phyloP scores from a whole-genome alignment of 176 grass and related monocot genomes.

The Musa troglodytarum region DNA sequence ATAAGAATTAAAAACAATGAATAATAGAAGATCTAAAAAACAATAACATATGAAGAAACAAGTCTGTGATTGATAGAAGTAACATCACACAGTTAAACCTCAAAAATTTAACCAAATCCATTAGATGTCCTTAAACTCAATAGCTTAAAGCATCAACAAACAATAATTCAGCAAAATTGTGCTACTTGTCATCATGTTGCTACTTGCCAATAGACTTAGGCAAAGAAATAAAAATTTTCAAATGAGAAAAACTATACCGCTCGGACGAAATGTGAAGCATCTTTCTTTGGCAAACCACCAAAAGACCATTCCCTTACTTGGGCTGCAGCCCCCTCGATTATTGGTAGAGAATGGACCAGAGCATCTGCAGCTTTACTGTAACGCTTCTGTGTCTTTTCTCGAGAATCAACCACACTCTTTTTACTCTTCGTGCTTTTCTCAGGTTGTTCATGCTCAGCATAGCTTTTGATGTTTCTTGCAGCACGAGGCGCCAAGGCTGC shows the following conservation, averaged over 20 bases:
- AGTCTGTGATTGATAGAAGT: background rate
- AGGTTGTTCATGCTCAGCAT: conserved; percentile 69
- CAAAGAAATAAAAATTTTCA: background rate
- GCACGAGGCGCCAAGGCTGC: conserved; percentile 93
- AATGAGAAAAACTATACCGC: conserved; percentile 47
- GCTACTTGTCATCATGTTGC: background rate
- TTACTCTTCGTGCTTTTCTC: conserved; percentile 56
- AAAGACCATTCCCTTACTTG: conserved; percentile 90
- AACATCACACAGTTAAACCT: background rate
- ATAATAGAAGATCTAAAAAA: conserved; percentile 2
- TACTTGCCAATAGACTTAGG: background rate
- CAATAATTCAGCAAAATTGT: background rate
- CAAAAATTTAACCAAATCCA: too few relatives aligned
- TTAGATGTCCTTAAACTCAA: background rate
- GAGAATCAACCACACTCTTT: conserved; percentile 47
- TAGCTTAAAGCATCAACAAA: background rate
- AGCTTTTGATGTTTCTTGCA: conserved; percentile 83
- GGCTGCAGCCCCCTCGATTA: conserved; percentile 77
- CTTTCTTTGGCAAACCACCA: conserved; percentile 81
- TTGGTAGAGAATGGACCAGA: conserved; percentile 39
- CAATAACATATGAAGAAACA: background rate
- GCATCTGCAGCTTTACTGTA: conserved; percentile 64
- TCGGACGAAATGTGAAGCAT: conserved; percentile 85
- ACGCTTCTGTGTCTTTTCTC: conserved; percentile 68
- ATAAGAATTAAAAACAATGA: background rate